phyloP scores from a whole-genome alignment of 306 rosid species.

The Mimosa pudica region DNA sequence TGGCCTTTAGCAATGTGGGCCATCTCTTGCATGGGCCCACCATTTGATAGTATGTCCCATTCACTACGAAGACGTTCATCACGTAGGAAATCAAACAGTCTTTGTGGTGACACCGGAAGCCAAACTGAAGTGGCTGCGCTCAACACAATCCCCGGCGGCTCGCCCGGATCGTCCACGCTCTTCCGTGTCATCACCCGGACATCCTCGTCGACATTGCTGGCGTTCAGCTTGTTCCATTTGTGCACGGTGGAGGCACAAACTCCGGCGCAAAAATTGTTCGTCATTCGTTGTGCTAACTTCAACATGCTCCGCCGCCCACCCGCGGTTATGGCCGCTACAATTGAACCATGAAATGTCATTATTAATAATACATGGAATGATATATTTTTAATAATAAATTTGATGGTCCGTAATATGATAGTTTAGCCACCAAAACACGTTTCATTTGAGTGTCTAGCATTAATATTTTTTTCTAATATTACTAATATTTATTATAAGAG shows the following conservation, averaged over 20 bases:
- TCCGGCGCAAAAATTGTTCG: conserved; percentile 94
- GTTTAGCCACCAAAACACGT: no score
- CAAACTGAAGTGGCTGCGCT: conserved; percentile 96
- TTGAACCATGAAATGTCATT: no score
- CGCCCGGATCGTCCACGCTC: conserved; percentile 91
- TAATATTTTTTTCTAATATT: no score
- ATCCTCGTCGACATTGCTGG: conserved; percentile 75
- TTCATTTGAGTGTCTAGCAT: no score
- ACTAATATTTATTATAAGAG: no score
- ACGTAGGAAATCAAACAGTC: conserved; percentile 78
- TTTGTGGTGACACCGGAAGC: conserved; percentile 69
- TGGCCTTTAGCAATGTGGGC: conserved; percentile 94
- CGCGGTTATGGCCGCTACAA: conserved; percentile 52
- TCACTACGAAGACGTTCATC: conserved; percentile 85
- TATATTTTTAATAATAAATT: neutral
- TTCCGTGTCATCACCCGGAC: conserved; percentile 93
- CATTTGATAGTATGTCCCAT: conserved; percentile 96
- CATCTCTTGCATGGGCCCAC: conserved; percentile 99
- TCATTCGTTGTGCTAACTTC: conserved; percentile 94
- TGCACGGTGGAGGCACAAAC: conserved; percentile 93
- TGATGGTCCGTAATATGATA: neutral
- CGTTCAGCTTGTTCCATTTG: conserved; percentile 88
- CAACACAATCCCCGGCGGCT: conserved; percentile 93
- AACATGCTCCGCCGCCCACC: conserved; percentile 89
- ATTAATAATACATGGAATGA: neutral